Evolutionary conservation across 306 rosid genomes (phyloP).

Genomic region (Lupinus albus): DNA sequence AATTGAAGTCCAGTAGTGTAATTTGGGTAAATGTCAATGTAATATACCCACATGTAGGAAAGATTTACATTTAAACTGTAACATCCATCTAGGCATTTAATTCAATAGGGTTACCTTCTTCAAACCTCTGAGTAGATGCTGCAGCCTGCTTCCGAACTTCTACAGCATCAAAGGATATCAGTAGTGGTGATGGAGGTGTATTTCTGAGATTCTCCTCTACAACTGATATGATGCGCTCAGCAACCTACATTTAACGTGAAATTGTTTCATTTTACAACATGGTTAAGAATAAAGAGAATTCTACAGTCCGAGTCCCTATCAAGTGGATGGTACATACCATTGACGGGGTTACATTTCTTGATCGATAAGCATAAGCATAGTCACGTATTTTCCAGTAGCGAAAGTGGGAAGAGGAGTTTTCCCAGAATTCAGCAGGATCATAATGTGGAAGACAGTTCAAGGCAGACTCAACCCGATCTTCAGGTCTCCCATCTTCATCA

Average conservation of each 20-base stretch:
- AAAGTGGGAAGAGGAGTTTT: conserved; percentile 50
- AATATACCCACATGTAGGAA: conserved; percentile 16
- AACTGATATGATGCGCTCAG: conserved; percentile 68
- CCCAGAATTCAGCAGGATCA: conserved; percentile 60
- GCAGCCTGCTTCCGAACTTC: conserved; percentile 82
- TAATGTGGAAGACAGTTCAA: conserved; percentile 77
- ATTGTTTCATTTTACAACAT: conserved; percentile 21
- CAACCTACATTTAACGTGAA: conserved; percentile 56
- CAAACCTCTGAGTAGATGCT: conserved; percentile 85
- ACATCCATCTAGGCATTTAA: conserved; percentile 25
- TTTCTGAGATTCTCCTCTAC: conserved; percentile 59
- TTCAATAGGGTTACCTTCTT: conserved; percentile 67
- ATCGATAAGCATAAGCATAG: conserved; percentile 85
- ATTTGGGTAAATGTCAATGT: conserved; percentile 3
- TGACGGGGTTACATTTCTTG: conserved; percentile 71
- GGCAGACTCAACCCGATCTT: conserved; percentile 70
- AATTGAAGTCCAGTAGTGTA: conserved; percentile 35
- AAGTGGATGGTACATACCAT: conserved; percentile 54
- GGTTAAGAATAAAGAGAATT: conserved; percentile 27
- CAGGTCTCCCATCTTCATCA: conserved; percentile 76
- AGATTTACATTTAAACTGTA: conserved; percentile 26
- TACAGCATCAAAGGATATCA: conserved; percentile 78
- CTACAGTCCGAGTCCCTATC: neutral
- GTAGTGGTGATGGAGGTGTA: conserved; percentile 64
- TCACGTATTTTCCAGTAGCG: conserved; percentile 94